Conservation (phyloP, 192 early-diverging fungal genomes). For the Cetraspora pellucida region DNA sequence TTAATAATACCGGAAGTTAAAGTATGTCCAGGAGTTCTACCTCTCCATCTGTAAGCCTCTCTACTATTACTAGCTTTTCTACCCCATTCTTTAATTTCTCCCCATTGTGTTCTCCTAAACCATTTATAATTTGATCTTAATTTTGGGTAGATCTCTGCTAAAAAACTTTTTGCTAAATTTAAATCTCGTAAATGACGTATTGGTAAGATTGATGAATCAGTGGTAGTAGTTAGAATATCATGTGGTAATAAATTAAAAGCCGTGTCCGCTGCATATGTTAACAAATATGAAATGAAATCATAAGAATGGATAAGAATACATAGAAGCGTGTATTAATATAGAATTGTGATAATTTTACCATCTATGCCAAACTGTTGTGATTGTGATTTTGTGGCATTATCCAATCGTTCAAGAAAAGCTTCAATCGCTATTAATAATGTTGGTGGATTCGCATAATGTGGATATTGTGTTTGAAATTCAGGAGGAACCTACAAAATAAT, state of each 20-base stretch:
- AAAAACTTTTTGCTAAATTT: conserved; percentile 46
- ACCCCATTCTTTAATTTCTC: conserved; percentile 57
- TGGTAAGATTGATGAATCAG: conserved; percentile 34
- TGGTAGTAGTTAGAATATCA: conserved; percentile 15
- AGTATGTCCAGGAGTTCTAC: conserved; percentile 79
- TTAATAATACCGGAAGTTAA: conserved; percentile 77
- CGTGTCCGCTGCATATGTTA: no score
- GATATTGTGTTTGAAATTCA: conserved; percentile 92
- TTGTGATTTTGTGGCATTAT: conserved; percentile 19
- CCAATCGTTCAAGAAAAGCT: conserved; percentile 63
- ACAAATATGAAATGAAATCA: no score
- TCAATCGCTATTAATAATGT: conserved; percentile 75
- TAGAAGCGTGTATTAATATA: not conserved
- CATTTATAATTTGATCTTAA: conserved; percentile 72
- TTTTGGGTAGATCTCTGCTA: conserved; percentile 63
- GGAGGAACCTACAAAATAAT: conserved; percentile 57
- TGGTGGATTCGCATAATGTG: conserved; percentile 92
- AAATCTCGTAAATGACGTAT: conserved; percentile 48
- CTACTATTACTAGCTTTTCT: conserved; percentile 43
- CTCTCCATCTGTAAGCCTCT: conserved; percentile 91
- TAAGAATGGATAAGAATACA: no score
- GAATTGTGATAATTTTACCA: not conserved
- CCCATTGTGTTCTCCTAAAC: conserved; percentile 80
- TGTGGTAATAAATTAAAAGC: not conserved
- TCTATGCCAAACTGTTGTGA: not conserved